Percentiles rank a stretch among this genome's conserved stretches.
phyloP scores from a whole-genome alignment of 257 asterid species.

The Lycium barbarum region DNA sequence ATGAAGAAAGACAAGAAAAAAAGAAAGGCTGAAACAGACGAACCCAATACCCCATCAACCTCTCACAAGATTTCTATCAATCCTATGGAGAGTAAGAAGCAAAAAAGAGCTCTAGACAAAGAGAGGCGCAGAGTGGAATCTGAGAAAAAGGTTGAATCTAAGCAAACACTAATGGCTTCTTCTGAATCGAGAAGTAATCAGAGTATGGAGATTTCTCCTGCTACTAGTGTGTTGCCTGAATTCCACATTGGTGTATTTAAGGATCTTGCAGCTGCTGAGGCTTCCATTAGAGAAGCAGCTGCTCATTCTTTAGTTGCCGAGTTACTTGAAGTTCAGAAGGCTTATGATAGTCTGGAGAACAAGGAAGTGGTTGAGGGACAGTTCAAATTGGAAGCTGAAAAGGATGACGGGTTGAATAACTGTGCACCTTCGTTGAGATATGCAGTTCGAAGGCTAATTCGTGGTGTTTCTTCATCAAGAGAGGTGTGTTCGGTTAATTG shows the following conservation, averaged over 20 bases:
- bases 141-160: slow-evolving; percentile 35
- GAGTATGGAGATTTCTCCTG: slow-evolving; percentile 40
- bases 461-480: slow-evolving; percentile 94
- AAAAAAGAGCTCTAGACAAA: slow-evolving; percentile 64
- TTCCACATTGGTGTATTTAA: slow-evolving; percentile 89
- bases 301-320: slow-evolving; percentile 69
- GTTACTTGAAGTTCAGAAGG: slow-evolving; percentile 76
- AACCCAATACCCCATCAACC: slow-evolving; percentile 48
- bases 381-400: slow-evolving; percentile 85
- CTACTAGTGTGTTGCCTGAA: slow-evolving; percentile 65
- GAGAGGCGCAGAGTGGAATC: slow-evolving; percentile 49
- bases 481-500: slow-evolving; percentile 56
- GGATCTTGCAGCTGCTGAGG: slow-evolving; percentile 72
- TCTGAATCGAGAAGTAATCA: slow-evolving; percentile 41
- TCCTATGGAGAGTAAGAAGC: slow-evolving; percentile 80
- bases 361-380: slow-evolving; percentile 77
- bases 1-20: slow-evolving; percentile 61
- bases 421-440: slow-evolving; percentile 96
- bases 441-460: slow-evolving; percentile 94
- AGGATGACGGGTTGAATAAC: slow-evolving; percentile 88
- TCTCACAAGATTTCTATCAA: slow-evolving; percentile 45
- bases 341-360: slow-evolving; percentile 75
- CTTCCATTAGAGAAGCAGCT: slow-evolving; percentile 68
- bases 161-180: slow-evolving; percentile 34
- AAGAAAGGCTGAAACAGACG: slow-evolving; percentile 43